Evolutionary conservation across 2,329 filamentous ascomycete species (phyloP), one percentile per base, ranked within the genome.

Genomic region (Diaporthe capsici): DNA sequence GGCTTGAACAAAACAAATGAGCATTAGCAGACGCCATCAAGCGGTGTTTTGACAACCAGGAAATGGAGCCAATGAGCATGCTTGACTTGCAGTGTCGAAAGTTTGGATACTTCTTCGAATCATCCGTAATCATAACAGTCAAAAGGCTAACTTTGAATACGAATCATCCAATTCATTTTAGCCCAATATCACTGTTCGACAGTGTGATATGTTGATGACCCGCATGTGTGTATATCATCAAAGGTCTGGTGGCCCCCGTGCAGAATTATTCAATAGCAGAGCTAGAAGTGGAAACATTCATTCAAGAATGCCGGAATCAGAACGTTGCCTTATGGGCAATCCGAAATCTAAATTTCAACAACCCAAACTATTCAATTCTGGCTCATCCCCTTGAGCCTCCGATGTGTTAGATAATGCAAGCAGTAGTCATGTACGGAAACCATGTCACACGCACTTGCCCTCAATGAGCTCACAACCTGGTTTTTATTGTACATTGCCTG

Each of bases 161-260:
- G 3, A 3, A n/a, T 22, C 3, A 15, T 7, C 15, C 22, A 39
- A 10, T 15, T 6, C 15, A 9, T 13, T 20, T 10, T 6, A 15
- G 12, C 20, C 10, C 37, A 10, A 39, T n/a, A 1, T 13, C 57
- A 7, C 57, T 3, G 7, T 15, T 22, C 5, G 6, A n/a, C 12
- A 8, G 5, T 60, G 22, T n/a, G 2, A 22, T n/a, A 6, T 37
- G 31, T 20, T 31, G 0, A 1, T 37, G 2, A 3, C 3, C 4
- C n/a, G 3, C 15, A 17, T 10, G 1, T n/a, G 8, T 7, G 2
- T 6, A 49, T 10, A 10, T 49, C 20, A 10, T 22, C 44, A 49
- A 9, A 49, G 17, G 2, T 22, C 20, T 22, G 44, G 7, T 2
- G 20, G 20, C 20, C 20, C 20, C 20, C 3, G 44, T 2, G 20